phyloP scores from a whole-genome alignment of 306 rosid genomes.

The Cyamopsis tetragonoloba region DNA sequence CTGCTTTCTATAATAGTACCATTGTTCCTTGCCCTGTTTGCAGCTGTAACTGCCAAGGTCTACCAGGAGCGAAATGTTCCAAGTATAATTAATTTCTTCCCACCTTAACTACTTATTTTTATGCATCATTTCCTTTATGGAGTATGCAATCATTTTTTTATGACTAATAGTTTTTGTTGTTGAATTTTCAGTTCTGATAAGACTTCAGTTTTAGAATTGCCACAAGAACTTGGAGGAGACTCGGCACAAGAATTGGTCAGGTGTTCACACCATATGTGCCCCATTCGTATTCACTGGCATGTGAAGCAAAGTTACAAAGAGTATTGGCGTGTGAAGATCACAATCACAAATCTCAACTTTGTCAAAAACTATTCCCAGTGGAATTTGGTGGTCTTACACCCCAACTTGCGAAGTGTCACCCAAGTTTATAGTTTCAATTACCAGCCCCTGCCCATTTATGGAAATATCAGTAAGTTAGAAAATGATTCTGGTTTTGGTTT shows the following conservation, averaged over 20 bases:
- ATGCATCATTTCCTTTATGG: not conserved
- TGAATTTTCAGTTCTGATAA: conserved; percentile 43
- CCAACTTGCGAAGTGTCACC: conserved; percentile 51
- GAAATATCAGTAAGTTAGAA: conserved; percentile 61
- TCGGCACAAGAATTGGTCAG: conserved; percentile 31
- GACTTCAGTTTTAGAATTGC: conserved; percentile 39
- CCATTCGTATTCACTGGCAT: conserved; percentile 82
- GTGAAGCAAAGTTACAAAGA: conserved; percentile 67
- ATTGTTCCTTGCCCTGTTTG: conserved; percentile 69
- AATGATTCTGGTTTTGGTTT: too few species aligned
- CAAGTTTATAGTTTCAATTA: conserved; percentile 84
- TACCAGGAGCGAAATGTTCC: conserved; percentile 49
- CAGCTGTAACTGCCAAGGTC: conserved; percentile 72
- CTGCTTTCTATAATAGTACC: conserved; percentile 63
- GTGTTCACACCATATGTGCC: conserved; percentile 82
- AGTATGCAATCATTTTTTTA: not conserved
- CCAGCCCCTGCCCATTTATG: conserved; percentile 43
- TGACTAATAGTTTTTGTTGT: not conserved
- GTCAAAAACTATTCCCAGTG: conserved; percentile 69
- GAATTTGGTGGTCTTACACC: conserved; percentile 73
- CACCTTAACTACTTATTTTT: not conserved
- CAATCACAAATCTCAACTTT: conserved; percentile 65
- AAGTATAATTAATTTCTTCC: conserved; percentile 38
- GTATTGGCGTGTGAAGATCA: conserved; percentile 78
- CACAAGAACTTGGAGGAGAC: conserved; percentile 16